Base-by-base conservation (phyloP, 345 rosid species). In the Erodium maritimum region DNA sequence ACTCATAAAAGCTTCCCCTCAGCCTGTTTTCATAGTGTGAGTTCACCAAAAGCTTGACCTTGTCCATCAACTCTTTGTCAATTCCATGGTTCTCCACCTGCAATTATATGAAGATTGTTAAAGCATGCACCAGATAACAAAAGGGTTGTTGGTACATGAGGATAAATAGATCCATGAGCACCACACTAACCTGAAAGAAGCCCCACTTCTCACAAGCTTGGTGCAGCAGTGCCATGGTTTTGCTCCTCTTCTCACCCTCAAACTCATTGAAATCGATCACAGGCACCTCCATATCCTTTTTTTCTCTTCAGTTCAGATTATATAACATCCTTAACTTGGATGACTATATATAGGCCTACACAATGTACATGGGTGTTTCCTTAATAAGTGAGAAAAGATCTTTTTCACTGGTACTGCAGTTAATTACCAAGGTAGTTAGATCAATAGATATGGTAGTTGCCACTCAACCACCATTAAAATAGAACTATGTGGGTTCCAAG, bases 201-300 rank as follows among this genome's bases (percentile, higher is more conserved):
- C 97, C 97, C 95, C 95, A 85, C 64, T 83, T 73, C 75, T 82
- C 86, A 62, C 95, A 87, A 56, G 95, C 89, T 61, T 83, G 82
- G 55, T 87, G 82, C 61, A 90, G 87, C 67, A 65, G 68, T 18
- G 82, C 76, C 90, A 85, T 79, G 17, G 82, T 80, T 61, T 79
- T 65, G 75, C 67, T 65, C 69, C 78, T 80, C 23, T 73, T 77
- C 61, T 80, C 79, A 14, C 95, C 89, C 55, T 79, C 73, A 46
- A 85, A 70, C 42, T 85, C 81, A 55, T 72, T 67, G 42, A 90
- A 74, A 79, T 85, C 80, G 50, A 83, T 79, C 51, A 76, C 53
- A n/a, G 88, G 95, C 60, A 85, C 82, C 77, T 77, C 87, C 87
- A n/a, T 20, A 19, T 60, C 18, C 34, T 56, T 57, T 63, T n/a